Percentiles rank a stretch among this genome's conserved stretches.
Evolutionary conservation across 306 rosid genomes (phyloP).

Genomic region (Begonia peltatifolia): DNA sequence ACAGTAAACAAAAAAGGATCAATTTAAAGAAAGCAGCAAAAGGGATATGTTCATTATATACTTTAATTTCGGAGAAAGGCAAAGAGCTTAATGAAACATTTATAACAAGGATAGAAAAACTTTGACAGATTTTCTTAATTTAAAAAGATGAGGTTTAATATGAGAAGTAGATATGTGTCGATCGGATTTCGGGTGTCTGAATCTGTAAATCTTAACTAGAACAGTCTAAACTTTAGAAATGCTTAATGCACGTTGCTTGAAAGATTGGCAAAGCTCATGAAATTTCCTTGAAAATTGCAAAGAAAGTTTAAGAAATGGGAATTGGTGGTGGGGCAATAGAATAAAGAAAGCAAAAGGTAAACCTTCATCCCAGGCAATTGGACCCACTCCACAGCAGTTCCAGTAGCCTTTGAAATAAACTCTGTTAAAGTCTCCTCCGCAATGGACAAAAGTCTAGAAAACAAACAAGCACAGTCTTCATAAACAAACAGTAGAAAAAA

Average conservation of each 20-base stretch:
- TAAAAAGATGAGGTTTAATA: too few relatives aligned
- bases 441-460: constrained; percentile 87
- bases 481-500: constrained; percentile 2
- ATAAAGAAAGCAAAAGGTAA: constrained; percentile 7
- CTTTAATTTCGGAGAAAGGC: too few relatives aligned
- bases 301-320: constrained; percentile 5
- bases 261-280: constrained; percentile 21
- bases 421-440: constrained; percentile 99
- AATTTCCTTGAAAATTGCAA: constrained; percentile 11
- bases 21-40: too few relatives aligned
- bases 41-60: too few relatives aligned
- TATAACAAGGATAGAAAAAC: too few relatives aligned
- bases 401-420: constrained; percentile 99
- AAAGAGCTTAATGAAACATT: too few relatives aligned
- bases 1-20: too few relatives aligned
- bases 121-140: too few relatives aligned
- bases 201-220: too few relatives aligned
- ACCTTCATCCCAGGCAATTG: constrained; percentile 99
- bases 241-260: constrained; percentile 18
- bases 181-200: too few relatives aligned
- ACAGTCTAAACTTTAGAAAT: not conserved
- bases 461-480: constrained; percentile 16
- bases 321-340: not conserved
- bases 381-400: constrained; percentile 99
- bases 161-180: too few relatives aligned